phyloP scores from a whole-genome alignment of 345 rosid species.

The Ceriops zippeliana region DNA sequence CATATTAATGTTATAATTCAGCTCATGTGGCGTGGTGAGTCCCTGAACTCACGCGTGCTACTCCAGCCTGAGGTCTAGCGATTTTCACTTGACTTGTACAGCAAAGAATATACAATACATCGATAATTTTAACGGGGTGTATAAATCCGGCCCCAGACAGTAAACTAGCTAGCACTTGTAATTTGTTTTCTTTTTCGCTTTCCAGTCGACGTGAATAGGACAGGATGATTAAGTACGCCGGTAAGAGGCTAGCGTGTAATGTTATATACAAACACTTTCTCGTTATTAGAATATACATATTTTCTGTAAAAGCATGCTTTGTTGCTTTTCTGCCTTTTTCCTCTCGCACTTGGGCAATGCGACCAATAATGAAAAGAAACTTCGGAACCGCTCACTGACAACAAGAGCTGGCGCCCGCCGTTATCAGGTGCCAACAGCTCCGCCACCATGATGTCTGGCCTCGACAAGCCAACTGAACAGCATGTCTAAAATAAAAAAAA shows the following conservation, averaged over 20 bases:
- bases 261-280: too few species aligned
- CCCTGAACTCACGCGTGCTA: constrained; percentile 2
- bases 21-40: constrained; percentile 11
- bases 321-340: too few species aligned
- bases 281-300: too few species aligned
- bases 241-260: not conserved
- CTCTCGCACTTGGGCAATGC: too few species aligned
- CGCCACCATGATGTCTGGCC: too few species aligned
- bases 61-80: constrained; percentile 7
- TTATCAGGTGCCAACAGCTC: too few species aligned
- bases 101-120: constrained; percentile 17
- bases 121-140: constrained; percentile 9
- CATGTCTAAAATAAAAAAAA: too few species aligned
- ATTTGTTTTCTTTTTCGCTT: not conserved
- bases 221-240: constrained; percentile 19
- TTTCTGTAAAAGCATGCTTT: too few species aligned
- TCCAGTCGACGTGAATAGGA: constrained; percentile 5
- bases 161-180: constrained; percentile 7
- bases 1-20: constrained; percentile 12
- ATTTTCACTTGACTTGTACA: constrained; percentile 23
- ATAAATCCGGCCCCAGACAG: not conserved
- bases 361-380: too few species aligned
- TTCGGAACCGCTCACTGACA: too few species aligned
- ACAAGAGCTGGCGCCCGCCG: too few species aligned
- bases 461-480: too few species aligned